Evolutionary conservation across 805 yeast species (phyloP).

Genomic region (Wickerhamiella azyma): DNA sequence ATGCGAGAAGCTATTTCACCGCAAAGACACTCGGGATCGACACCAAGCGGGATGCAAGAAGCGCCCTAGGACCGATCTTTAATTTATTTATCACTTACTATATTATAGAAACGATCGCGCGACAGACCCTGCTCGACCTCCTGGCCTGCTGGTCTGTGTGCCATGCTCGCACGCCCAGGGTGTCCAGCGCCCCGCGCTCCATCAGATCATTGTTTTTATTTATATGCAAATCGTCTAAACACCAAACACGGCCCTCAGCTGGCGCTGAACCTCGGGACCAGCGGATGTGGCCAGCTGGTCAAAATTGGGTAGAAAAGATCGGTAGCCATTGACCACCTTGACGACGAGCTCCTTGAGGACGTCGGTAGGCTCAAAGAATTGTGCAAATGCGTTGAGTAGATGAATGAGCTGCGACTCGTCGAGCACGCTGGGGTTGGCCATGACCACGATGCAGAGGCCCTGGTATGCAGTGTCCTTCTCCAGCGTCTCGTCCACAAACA

Average conservation of each 20-base stretch:
- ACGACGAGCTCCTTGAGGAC: slow-evolving; percentile 21
- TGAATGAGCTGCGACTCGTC: slow-evolving; percentile 26
- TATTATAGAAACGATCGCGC: too few species aligned
- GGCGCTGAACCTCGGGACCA: slow-evolving; percentile 18
- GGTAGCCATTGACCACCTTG: slow-evolving; percentile 19
- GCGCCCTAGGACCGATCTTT: not conserved
- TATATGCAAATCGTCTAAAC: slow-evolving; percentile 4
- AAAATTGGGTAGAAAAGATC: slow-evolving; percentile 17
- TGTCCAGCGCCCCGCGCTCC: too few species aligned
- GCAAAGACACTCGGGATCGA: slow-evolving; percentile 13
- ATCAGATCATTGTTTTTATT: not conserved
- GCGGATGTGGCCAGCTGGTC: slow-evolving; percentile 12
- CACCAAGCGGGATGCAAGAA: slow-evolving; percentile 2
- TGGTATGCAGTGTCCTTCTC: slow-evolving; percentile 80
- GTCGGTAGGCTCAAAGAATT: slow-evolving; percentile 23
- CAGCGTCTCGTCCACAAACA: slow-evolving; percentile 57
- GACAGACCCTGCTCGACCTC: too few species aligned
- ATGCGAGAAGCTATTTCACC: slow-evolving; percentile 12
- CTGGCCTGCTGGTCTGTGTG: too few species aligned
- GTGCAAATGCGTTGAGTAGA: slow-evolving; percentile 18
- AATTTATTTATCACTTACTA: too few species aligned
- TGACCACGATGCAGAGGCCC: slow-evolving; percentile 66
- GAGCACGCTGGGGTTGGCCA: slow-evolving; percentile 52
- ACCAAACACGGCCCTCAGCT: slow-evolving; percentile 15
- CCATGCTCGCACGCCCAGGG: too few species aligned